Percentiles rank a stretch among this genome's conserved stretches.
Evolutionary conservation across 495 filamentous ascomycete genomes (phyloP).

Genomic region (Neurospora sp.): DNA sequence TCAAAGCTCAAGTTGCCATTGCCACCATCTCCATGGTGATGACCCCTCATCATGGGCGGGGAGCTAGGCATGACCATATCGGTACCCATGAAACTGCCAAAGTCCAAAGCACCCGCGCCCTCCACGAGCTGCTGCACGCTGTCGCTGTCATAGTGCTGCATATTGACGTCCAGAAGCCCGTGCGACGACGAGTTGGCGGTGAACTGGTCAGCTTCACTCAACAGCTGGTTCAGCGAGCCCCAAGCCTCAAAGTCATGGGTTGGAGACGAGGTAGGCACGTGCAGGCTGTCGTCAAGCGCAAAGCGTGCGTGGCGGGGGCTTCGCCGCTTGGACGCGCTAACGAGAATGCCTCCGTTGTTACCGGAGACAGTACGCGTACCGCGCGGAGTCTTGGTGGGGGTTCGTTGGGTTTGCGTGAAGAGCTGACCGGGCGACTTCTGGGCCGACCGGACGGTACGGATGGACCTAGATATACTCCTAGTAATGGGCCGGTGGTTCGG

Average conservation of each 20-base stretch:
- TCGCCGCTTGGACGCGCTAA: constrained; percentile 25
- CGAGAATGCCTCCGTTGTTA: constrained; percentile 7
- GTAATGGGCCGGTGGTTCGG: constrained; percentile 48
- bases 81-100: constrained; percentile 36
- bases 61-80: constrained; percentile 45
- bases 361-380: constrained; percentile 10
- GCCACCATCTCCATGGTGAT: constrained; percentile 2
- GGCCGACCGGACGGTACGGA: constrained; percentile 30
- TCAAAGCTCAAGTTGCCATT: constrained; percentile 14
- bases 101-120: constrained; percentile 25
- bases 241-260: constrained; percentile 18
- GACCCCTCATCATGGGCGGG: constrained; percentile 30
- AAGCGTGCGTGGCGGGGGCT: constrained; percentile 28
- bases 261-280: constrained; percentile 32
- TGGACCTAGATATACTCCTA: constrained; percentile 44
- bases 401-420: constrained; percentile 24
- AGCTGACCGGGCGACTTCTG: constrained; percentile 26
- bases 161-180: constrained; percentile 17
- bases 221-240: constrained; percentile 47
- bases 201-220: constrained; percentile 44
- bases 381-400: constrained; percentile 34
- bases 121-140: constrained; percentile 16
- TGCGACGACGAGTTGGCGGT: constrained; percentile 28
- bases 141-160: constrained; percentile 33
- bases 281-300: constrained; percentile 13